Base-by-base conservation (phyloP, 2,329 filamentous ascomycete genomes). In the Colletotrichum ledebouriae region DNA sequence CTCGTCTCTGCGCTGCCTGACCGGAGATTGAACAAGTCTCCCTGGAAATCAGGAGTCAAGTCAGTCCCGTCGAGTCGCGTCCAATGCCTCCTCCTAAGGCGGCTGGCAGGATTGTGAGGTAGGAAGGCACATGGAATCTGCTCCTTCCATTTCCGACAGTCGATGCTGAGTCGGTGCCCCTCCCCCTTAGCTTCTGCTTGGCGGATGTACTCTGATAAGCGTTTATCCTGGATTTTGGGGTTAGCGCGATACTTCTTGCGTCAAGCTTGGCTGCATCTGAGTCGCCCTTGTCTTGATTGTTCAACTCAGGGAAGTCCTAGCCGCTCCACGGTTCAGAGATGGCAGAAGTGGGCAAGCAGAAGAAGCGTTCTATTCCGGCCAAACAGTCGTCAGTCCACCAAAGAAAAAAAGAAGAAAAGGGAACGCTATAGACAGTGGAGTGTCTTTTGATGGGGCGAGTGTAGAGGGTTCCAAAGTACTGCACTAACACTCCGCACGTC, bases 401-500 rank as follows among this genome's bases (percentile, higher is more conserved):
- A 20, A 17, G 7, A 10, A 44, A 34, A 29, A 29, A 29, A 17
- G 17, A 17, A 17, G 17, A 17, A 17, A 17, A 17, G 1, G 6
- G 25, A 29, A 29, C 25, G 25, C 22, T 1, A 22, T 22, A 3
- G 22, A 22, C 37, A 12, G 53, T 34, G 37, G 17, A 17, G 17
- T 17, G 17, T 57, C 50, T 57, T 33, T 41, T 20, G 39, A 15
- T 57, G 22, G n/a, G 13, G 44, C 44, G 52, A 55, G 52, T 55
- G 34, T 22, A n/a, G 20, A 44, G 15, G 17, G 17, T 17, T n/a
- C 49, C 44, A 13, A 53, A 29, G 61, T 69, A 25, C 6, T 42
- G 10, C 37, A 49, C 61, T 69, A 69, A 66, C 66, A 65, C 55
- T 56, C 66, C 61, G 42, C 61, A 60, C 29, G 13, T 6, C 6